Evolutionary conservation across 2,329 filamentous ascomycete species (phyloP).

Genomic region (Sporothrix brunneoviolacea): DNA sequence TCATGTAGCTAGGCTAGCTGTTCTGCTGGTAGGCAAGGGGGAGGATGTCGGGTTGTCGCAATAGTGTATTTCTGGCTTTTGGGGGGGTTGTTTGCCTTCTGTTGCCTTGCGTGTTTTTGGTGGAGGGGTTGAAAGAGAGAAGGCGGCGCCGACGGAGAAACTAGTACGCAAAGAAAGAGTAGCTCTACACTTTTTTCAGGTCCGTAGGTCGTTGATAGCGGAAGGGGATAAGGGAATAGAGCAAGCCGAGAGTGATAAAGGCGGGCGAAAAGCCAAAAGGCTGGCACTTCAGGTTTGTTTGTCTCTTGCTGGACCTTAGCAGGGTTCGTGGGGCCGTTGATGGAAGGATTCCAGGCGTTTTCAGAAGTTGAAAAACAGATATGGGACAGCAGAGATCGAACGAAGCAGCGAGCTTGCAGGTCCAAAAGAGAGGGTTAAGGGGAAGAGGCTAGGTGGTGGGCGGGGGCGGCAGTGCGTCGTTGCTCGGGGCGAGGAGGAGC

Average conservation of each 20-base stretch:
- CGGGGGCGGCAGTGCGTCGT: too few relatives aligned
- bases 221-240: background rate
- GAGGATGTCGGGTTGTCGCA: too few relatives aligned
- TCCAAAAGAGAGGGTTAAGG: too few relatives aligned
- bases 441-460: too few relatives aligned
- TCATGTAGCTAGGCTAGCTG: conserved; percentile 2
- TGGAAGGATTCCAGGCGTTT: background rate
- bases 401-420: too few relatives aligned
- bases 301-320: background rate
- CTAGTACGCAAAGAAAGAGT: background rate
- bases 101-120: background rate
- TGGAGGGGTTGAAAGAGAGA: conserved; percentile 3
- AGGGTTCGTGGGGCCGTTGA: background rate
- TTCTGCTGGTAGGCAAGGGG: conserved; percentile 1
- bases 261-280: background rate
- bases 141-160: background rate
- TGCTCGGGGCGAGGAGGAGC: background rate
- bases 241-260: background rate
- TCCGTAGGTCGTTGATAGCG: background rate
- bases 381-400: too few relatives aligned
- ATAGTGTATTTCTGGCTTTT: too few relatives aligned
- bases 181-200: conserved; percentile 5
- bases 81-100: background rate
- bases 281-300: background rate
- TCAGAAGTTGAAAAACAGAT: too few relatives aligned